phyloP scores from a whole-genome alignment of 352 stramenopile species.

The Pythium brachiatum region DNA sequence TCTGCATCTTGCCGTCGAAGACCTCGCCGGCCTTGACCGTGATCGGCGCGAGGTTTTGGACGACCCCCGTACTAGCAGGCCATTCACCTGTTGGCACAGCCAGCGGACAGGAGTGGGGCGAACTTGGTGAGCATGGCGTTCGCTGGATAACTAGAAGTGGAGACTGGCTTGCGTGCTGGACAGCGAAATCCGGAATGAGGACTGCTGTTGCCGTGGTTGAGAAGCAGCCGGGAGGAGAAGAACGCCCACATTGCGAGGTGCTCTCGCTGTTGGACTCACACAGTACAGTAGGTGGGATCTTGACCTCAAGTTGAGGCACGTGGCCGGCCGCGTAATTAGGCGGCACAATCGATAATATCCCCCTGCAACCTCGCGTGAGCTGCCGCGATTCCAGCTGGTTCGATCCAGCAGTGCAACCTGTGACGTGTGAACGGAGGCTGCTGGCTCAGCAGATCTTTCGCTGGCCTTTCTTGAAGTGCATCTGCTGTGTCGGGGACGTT shows the following conservation, averaged over 20 bases:
- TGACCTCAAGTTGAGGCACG: too few relatives aligned
- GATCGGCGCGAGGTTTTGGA: slow-evolving; percentile 13
- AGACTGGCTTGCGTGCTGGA: background rate
- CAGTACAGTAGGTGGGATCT: too few relatives aligned
- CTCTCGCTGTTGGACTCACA: background rate
- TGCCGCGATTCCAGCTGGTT: background rate
- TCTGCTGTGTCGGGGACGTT: too few relatives aligned
- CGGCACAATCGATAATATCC: too few relatives aligned
- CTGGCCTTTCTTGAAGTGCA: too few relatives aligned
- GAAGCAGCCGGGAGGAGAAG: background rate
- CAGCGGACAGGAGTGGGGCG: slow-evolving; percentile 1
- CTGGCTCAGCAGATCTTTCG: too few relatives aligned
- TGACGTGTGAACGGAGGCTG: too few relatives aligned
- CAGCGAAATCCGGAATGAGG: background rate
- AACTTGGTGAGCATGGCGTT: slow-evolving; percentile 12
- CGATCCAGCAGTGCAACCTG: too few relatives aligned
- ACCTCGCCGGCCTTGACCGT: slow-evolving; percentile 20
- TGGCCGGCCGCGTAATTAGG: background rate
- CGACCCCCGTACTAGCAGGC: slow-evolving; percentile 24
- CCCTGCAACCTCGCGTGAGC: background rate
- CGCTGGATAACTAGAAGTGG: too few relatives aligned
- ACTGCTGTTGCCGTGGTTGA: too few relatives aligned
- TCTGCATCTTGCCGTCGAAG: slow-evolving; percentile 41
- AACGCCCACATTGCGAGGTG: background rate
- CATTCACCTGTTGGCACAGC: slow-evolving; percentile 24